phyloP scores from a whole-genome alignment of 176 grass and related monocot species.

The Luzula sylvatica region DNA sequence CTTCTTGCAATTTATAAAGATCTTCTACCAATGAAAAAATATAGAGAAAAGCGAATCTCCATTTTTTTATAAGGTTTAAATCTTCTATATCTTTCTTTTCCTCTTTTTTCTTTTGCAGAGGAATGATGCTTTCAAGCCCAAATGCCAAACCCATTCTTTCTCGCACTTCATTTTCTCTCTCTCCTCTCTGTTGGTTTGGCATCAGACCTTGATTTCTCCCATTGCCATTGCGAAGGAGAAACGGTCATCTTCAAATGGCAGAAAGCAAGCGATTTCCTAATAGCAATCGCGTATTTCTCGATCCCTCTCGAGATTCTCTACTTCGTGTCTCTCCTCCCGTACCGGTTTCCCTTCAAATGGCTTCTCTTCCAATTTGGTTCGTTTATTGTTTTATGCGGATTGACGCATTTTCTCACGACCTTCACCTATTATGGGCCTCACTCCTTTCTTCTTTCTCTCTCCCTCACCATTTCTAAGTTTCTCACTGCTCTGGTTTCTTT shows the following conservation, averaged over 20 bases:
- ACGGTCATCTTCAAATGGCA: conserved; percentile 61
- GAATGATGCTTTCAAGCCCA: too few species aligned
- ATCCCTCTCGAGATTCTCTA: conserved; percentile 76
- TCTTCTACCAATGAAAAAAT: too few species aligned
- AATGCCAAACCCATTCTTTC: conserved; percentile 1
- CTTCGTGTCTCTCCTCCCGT: conserved; percentile 52
- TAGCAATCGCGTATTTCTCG: conserved; percentile 77
- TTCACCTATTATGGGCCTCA: conserved; percentile 56
- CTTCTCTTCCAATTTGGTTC: conserved; percentile 63
- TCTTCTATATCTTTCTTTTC: too few species aligned
- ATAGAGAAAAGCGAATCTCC: too few species aligned
- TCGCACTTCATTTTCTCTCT: conserved; percentile 8
- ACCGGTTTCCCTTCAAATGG: conserved; percentile 72
- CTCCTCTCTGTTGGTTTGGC: conserved; percentile 2
- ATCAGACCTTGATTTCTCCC: conserved; percentile 5
- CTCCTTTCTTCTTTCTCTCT: conserved; percentile 53
- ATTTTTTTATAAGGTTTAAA: too few species aligned
- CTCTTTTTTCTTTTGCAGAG: too few species aligned
- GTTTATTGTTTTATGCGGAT: conserved; percentile 71
- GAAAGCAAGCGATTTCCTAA: conserved; percentile 68
- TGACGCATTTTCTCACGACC: conserved; percentile 53
- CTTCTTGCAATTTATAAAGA: too few species aligned
- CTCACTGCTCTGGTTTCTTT: conserved; percentile 67
- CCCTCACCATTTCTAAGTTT: conserved; percentile 71
- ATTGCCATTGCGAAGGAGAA: conserved; percentile 14